These are phyloP conservation scores for Amylostereum areolatum DNA, from an alignment of 1,284 basidiomycete genomes.

Conservation along the genomic window DNA sequence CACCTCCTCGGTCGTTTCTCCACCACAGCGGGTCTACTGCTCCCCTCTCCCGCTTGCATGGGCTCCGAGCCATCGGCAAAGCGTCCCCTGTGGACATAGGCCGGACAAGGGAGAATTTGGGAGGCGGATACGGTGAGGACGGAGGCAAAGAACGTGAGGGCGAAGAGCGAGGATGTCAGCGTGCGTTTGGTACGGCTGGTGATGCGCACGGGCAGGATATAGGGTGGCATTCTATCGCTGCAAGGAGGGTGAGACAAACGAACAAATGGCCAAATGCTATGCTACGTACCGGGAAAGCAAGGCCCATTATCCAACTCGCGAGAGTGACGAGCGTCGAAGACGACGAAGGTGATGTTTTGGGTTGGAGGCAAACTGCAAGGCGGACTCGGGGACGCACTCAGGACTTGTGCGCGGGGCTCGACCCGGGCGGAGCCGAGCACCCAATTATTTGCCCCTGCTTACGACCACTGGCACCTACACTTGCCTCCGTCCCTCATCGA, in stretches of 20 bases:
- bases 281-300: neutral
- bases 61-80: slow-evolving; percentile 44
- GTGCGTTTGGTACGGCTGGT: slow-evolving; percentile 57
- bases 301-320: slow-evolving; percentile 5
- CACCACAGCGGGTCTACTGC: slow-evolving; percentile 35
- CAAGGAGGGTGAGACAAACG: neutral
- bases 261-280: neutral
- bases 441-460: no score
- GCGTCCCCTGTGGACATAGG: slow-evolving; percentile 44
- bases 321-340: neutral
- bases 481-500: no score
- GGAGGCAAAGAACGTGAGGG: slow-evolving; percentile 69
- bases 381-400: no score
- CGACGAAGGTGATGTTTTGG: no score
- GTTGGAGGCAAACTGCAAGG: no score
- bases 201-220: slow-evolving; percentile 50
- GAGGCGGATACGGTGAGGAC: slow-evolving; percentile 78
- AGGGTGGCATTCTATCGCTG: slow-evolving; percentile 42
- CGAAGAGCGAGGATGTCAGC: slow-evolving; percentile 73
- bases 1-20: slow-evolving; percentile 67
- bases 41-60: slow-evolving; percentile 13
- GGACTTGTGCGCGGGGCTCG: no score
- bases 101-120: slow-evolving; percentile 71
- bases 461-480: no score
- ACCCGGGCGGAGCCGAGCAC: no score